Evolutionary conservation across 2,329 filamentous ascomycete genomes (phyloP), one percentile per base, ranked within the genome.

Genomic region (Pseudohalonectria lignicola): DNA sequence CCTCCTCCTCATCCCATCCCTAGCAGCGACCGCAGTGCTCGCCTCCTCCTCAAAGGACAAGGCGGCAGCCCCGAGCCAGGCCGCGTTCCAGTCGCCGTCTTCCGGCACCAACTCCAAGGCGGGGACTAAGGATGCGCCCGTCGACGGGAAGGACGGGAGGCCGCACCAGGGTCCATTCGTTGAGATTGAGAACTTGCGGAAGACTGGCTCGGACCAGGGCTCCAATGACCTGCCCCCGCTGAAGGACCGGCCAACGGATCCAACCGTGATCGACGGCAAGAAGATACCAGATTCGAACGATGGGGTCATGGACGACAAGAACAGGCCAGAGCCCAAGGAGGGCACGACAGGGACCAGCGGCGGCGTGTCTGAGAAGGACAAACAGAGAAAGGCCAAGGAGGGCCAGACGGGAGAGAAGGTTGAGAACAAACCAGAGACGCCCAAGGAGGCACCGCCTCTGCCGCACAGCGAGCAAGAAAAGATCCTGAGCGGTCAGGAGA

Each of bases 71-170:
- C 41, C 43, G 37, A 51, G 26, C 4, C 18, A 32, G 16, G 11
- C 54, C 30, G 44, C 46, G 30, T 51, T 50, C 35, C 52, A 54
- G 16, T 36, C 45, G 9, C 42, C 52, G 38, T 34, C 47, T 21
- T 39, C 44, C 3, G 19, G 36, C 33, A 43, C 49, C 9, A 41
- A 45, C 23, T 26, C 42, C 30, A 61, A 61, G 38, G 53, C 54
- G 9, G 65, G 67, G 23, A 69, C 64, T 41, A 87, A 87, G 56
- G 81, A 92, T 64, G 86, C 84, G 40, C 90, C 90, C 0, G 81
- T 95, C 16, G 92, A 96, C 56, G 88, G 88, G 33, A 82, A 83
- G 50, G 92, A 96, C 62, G 92, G 92, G 34, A 92, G 88, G 63
- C 92, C 92, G 34, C 90, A 95, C 55, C 76, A 81, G 16, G 92